Conservation (phyloP, 176 grass and related monocot genomes). For the Triticum dicoccoides region DNA sequence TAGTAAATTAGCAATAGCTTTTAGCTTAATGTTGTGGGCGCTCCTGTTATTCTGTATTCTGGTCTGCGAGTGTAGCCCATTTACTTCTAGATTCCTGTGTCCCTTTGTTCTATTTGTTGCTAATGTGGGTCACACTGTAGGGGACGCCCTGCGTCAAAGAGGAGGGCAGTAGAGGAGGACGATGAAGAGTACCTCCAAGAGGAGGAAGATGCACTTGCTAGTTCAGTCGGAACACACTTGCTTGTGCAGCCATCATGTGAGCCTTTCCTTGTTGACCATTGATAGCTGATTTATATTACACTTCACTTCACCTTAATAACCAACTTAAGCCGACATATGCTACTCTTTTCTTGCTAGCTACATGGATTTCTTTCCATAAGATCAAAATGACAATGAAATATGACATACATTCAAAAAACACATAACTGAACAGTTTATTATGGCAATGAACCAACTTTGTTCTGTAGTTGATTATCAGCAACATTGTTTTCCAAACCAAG, state of each 20-base stretch:
- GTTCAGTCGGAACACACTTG: conserved; percentile 71
- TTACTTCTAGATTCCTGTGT: not conserved
- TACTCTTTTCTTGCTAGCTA: not conserved
- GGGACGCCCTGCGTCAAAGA: conserved; percentile 87
- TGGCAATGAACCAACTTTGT: not conserved
- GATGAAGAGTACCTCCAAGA: conserved; percentile 93
- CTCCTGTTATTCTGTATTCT: conserved; percentile 7
- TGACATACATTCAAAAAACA: not conserved
- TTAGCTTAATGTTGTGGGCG: not conserved
- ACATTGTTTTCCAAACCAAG: not conserved
- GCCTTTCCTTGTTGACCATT: conserved; percentile 7
- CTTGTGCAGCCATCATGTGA: conserved; percentile 83
- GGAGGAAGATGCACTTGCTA: conserved; percentile 81
- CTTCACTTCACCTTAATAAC: not conserved
- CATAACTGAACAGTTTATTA: not conserved
- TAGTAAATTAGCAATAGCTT: not conserved
- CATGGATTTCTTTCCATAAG: not conserved
- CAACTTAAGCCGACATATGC: not conserved
- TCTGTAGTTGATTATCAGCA: not conserved
- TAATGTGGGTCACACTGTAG: conserved; percentile 39
- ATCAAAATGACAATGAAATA: not conserved
- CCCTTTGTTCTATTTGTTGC: conserved; percentile 11
- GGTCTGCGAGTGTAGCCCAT: not conserved
- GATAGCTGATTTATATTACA: not conserved
- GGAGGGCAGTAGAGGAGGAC: conserved; percentile 92